Percentiles rank a stretch among this genome's conserved stretches.
Evolutionary conservation across 768 basidiomycete species (phyloP).

Genomic region (Serendipita indica): DNA sequence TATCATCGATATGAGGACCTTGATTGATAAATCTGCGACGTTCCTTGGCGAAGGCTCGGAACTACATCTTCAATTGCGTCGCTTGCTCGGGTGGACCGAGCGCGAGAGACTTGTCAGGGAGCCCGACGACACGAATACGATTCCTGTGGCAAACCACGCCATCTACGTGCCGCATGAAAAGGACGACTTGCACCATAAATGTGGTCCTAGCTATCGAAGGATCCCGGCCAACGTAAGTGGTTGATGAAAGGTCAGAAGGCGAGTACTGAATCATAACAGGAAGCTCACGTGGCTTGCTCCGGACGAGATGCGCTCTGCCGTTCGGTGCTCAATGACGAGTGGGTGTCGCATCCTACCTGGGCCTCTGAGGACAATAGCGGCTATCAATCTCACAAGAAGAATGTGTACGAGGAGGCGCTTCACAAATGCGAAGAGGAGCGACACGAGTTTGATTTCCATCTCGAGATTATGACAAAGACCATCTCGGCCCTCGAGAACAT

Average conservation of each 20-base stretch:
- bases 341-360: conserved; percentile 99
- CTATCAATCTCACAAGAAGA: conserved; percentile 92
- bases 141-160: not conserved
- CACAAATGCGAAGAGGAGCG: conserved; percentile 97
- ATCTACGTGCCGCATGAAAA: conserved; percentile 20
- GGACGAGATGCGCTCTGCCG: conserved; percentile 89
- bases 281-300: conserved; percentile 79
- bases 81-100: conserved; percentile 68
- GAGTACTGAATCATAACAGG: conserved; percentile 32
- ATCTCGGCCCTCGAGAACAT: conserved; percentile 86
- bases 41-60: conserved; percentile 78
- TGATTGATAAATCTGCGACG: conserved; percentile 63
- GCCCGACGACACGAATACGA: conserved; percentile 24
- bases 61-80: conserved; percentile 71
- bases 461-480: conserved; percentile 80
- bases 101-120: conserved; percentile 27
- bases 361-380: conserved; percentile 83
- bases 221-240: conserved; percentile 71
- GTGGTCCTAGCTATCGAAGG: conserved; percentile 87
- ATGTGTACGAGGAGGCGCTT: conserved; percentile 85
- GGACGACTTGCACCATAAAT: conserved; percentile 63
- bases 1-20: conserved; percentile 70
- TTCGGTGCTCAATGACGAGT: conserved; percentile 90
- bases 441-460: conserved; percentile 92
- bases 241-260: not conserved